Evolutionary conservation across 2,329 filamentous ascomycete species (phyloP).

Genomic region (Phoma sp.): DNA sequence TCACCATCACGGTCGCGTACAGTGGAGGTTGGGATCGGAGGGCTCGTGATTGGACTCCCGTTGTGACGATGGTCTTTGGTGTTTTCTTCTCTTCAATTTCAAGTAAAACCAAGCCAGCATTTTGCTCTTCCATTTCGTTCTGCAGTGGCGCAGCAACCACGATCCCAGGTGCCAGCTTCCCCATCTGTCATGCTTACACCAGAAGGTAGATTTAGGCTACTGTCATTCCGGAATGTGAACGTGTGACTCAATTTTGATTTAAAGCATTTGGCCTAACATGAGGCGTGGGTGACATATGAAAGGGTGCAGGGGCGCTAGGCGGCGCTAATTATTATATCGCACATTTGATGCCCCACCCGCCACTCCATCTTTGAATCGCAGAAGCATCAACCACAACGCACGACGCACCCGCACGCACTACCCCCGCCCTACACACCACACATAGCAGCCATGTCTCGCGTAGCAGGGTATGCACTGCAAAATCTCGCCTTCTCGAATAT

Average conservation of each 20-base stretch:
- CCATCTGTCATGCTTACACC: not conserved
- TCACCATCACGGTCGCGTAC: conserved; percentile 32
- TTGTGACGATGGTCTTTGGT: not conserved
- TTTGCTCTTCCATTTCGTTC: no score
- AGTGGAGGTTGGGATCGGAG: conserved; percentile 48
- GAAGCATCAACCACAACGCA: conserved; percentile 11
- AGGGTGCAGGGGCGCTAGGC: conserved; percentile 8
- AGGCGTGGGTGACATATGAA: no score
- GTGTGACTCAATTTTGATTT: not conserved
- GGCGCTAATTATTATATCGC: conserved; percentile 18
- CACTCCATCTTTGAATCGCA: conserved; percentile 28
- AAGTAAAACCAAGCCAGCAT: not conserved
- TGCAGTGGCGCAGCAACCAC: no score
- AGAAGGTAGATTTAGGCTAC: not conserved
- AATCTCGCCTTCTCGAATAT: not conserved
- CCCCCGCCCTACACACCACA: conserved; percentile 17
- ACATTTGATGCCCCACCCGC: conserved; percentile 26
- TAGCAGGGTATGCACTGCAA: conserved; percentile 42
- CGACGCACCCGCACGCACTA: conserved; percentile 9
- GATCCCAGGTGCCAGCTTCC: not conserved
- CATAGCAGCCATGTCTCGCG: conserved; percentile 44
- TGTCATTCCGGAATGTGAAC: not conserved
- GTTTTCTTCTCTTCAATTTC: not conserved
- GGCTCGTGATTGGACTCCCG: conserved; percentile 11
- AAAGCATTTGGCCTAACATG: not conserved